Evolutionary conservation across 169 alveolate genomes (phyloP), one percentile per base, ranked within the genome.

Genomic region (Theileria orientalis): DNA sequence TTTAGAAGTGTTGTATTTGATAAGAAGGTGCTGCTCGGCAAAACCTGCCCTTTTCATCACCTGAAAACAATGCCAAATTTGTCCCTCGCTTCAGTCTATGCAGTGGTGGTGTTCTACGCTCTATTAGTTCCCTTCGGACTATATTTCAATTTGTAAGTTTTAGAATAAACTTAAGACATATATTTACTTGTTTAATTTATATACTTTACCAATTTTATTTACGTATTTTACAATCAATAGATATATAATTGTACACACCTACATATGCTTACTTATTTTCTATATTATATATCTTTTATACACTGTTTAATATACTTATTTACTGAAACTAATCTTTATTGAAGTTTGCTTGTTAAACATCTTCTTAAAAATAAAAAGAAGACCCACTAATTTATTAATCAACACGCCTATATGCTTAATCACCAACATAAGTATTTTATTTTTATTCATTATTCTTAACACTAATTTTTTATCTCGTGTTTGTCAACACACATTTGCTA

Each of bases 81-180:
- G 14, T 68, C 76, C 19, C 46, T 54, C 29, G 37, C 66, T 0
- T 68, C 76, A 23, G 76, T 51, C n/a, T 68, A 44, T 7, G 66
- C 76, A 6, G 76, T 68, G 27, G 32, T 68, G n/a, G 64, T 46
- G 19, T 68, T 68, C 76, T 68, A 49, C 64, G 76, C 69, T 1
- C 51, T 68, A 13, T 71, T 68, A 16, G 49, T 68, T 25, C 61
- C 64, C 51, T 68, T 37, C 49, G 56, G 68, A 27, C 61, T 68
- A 19, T 68, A 30, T 41, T 35, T 68, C 76, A 68, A 68, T 40
- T 29, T 68, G 76, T 68, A 49, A 11, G 75, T 68, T 68, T 66
- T 21, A n/a, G n/a, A 46, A 19, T 46, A n/a, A 1, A 46, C 19
- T n/a, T n/a, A n/a, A n/a, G 19, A 46, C 54, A 46, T n/a, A 46